phyloP scores from a whole-genome alignment of 768 basidiomycete species.

The Steccherinum ochraceum region DNA sequence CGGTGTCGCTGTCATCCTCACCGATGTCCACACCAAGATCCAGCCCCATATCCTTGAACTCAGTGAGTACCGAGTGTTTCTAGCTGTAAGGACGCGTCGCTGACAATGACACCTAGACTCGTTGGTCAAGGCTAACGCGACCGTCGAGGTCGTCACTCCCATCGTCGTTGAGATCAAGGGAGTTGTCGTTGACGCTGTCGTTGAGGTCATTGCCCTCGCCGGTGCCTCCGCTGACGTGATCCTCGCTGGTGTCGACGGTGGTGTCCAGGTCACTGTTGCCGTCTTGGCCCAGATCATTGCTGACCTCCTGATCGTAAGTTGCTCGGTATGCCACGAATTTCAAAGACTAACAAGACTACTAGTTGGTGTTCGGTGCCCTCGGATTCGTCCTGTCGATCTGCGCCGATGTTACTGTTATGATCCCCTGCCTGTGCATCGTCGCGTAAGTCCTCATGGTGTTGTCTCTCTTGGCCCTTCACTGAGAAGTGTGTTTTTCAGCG shows the following conservation, averaged over 20 bases:
- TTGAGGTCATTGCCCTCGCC: slow-evolving; percentile 21
- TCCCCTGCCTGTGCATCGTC: slow-evolving; percentile 17
- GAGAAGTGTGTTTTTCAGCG: slow-evolving; percentile 7
- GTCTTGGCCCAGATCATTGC: slow-evolving; percentile 21
- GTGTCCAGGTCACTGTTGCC: slow-evolving; percentile 19
- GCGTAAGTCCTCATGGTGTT: slow-evolving; percentile 13
- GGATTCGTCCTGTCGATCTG: slow-evolving; percentile 18
- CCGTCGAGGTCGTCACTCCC: slow-evolving; percentile 14
- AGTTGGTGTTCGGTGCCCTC: slow-evolving; percentile 25
- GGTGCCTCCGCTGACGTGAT: slow-evolving; percentile 19
- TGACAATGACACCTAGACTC: neutral
- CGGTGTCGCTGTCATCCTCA: slow-evolving; percentile 23
- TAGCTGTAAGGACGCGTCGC: neutral
- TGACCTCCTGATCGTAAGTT: slow-evolving; percentile 17
- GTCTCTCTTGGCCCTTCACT: neutral
- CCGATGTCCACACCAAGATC: slow-evolving; percentile 11
- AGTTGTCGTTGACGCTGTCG: slow-evolving; percentile 17
- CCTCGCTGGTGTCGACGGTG: slow-evolving; percentile 18
- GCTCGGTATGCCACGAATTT: neutral
- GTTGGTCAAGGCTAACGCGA: slow-evolving; percentile 15
- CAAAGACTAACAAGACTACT: neutral
- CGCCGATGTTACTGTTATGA: slow-evolving; percentile 12
- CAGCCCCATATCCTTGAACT: slow-evolving; percentile 15
- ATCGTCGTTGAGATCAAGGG: slow-evolving; percentile 20
- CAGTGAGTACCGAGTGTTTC: slow-evolving; percentile 17